phyloP scores from a whole-genome alignment of 257 asterid species.

The Parsonsia alboflavescens region DNA sequence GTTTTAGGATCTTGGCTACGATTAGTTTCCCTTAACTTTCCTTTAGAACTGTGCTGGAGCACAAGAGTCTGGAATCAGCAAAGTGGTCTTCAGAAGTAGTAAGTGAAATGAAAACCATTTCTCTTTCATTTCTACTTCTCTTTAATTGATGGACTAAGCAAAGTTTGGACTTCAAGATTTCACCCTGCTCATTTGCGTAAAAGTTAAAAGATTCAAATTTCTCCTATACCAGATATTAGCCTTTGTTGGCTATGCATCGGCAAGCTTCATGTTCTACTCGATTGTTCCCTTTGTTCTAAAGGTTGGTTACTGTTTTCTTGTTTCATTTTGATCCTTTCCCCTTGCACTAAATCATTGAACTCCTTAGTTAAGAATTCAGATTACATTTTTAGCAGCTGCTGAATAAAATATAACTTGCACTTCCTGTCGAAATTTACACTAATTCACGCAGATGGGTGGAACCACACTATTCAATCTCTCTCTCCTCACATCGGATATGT shows the following conservation, averaged over 20 bases:
- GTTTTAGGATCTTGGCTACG: neutral
- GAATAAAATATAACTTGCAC: neutral
- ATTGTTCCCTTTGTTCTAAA: conserved; percentile 41
- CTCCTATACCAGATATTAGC: conserved; percentile 37
- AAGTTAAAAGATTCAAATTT: neutral
- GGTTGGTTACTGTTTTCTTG: conserved; percentile 22
- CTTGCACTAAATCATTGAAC: neutral
- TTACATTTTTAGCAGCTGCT: neutral
- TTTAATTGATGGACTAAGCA: neutral
- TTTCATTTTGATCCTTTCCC: neutral
- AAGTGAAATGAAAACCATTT: conserved; percentile 21
- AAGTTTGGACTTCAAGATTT: neutral
- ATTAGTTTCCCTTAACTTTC: conserved; percentile 23
- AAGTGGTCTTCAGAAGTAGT: conserved; percentile 55
- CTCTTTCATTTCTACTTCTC: neutral
- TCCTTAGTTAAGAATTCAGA: neutral
- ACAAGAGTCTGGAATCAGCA: conserved; percentile 43
- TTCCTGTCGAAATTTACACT: too few species aligned
- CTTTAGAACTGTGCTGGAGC: conserved; percentile 45
- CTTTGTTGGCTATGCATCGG: conserved; percentile 38
- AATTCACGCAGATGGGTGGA: conserved; percentile 54
- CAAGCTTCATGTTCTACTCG: conserved; percentile 55
- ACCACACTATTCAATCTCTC: conserved; percentile 75
- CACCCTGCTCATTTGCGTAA: neutral
- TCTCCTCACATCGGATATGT: conserved; percentile 72